Percentiles rank a stretch among this genome's conserved stretches.
These are phyloP conservation scores for Scheffersomyces lignosus DNA, from an alignment of 805 yeast species.

Conservation along the genomic window DNA sequence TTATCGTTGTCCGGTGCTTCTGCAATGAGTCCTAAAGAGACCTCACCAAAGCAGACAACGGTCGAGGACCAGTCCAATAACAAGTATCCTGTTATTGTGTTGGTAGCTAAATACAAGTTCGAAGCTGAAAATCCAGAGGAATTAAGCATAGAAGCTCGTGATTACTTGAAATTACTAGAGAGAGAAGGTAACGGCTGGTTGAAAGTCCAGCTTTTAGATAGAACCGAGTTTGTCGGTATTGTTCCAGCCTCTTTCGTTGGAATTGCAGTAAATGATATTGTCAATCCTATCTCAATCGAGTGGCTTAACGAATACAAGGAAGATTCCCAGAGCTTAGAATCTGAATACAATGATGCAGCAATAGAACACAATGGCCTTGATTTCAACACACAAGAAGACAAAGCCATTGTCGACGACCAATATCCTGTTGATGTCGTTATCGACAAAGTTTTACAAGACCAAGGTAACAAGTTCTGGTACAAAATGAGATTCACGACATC, in stretches of 20 bases:
- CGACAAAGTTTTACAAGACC: conserved; percentile 26
- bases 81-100: conserved; percentile 21
- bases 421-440: conserved; percentile 17
- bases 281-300: conserved; percentile 29
- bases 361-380: neutral
- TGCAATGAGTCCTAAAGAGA: neutral
- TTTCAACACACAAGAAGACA: neutral
- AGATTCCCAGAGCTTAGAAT: too few relatives aligned
- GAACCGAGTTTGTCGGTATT: conserved; percentile 22
- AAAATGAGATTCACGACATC: conserved; percentile 22
- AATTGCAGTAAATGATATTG: conserved; percentile 38
- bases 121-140: conserved; percentile 27
- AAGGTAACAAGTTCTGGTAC: conserved; percentile 31
- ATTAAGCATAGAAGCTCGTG: conserved; percentile 24
- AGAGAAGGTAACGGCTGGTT: conserved; percentile 44
- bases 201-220: conserved; percentile 27
- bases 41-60: conserved; percentile 4
- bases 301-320: conserved; percentile 28
- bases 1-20: conserved; percentile 6
- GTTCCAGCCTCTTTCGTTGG: conserved; percentile 42
- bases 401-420: neutral
- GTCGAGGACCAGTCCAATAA: conserved; percentile 2
- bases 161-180: conserved; percentile 31
- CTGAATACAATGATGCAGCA: neutral
- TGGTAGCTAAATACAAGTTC: conserved; percentile 33